Conservation (phyloP, 305 asterid species). For the Fraxinus latifolia region DNA sequence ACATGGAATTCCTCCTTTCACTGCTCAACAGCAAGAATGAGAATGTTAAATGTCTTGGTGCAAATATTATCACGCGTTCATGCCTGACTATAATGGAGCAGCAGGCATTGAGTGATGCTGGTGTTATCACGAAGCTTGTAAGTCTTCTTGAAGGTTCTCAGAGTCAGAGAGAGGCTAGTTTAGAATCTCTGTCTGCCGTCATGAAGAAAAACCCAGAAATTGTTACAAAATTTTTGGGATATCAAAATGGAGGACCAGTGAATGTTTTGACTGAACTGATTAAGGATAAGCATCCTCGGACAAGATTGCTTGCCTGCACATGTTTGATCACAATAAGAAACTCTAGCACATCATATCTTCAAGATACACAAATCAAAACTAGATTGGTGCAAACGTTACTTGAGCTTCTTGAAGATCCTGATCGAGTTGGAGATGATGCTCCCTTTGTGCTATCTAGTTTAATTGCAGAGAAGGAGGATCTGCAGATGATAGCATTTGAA, state of each 20-base stretch:
- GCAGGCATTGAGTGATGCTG: constrained; percentile 66
- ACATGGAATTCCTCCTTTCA: constrained; percentile 68
- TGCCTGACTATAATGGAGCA: constrained; percentile 69
- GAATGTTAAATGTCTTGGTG: constrained; percentile 85
- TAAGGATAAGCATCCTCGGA: constrained; percentile 73
- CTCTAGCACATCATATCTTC: constrained; percentile 48
- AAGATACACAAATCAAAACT: constrained; percentile 54
- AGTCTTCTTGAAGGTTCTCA: constrained; percentile 74
- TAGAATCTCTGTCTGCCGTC: constrained; percentile 76
- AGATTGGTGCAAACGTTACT: constrained; percentile 57
- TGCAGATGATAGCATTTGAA: constrained; percentile 75
- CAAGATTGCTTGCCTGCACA: constrained; percentile 78
- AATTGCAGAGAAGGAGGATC: constrained; percentile 68
- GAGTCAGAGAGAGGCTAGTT: constrained; percentile 80
- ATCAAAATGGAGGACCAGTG: constrained; percentile 69
- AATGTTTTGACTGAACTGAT: constrained; percentile 58
- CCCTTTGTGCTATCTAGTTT: constrained; percentile 75
- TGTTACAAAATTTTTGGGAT: constrained; percentile 56
- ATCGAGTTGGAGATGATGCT: constrained; percentile 94
- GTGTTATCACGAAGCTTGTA: constrained; percentile 63
- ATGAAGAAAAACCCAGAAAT: constrained; percentile 70
- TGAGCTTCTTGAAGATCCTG: constrained; percentile 85
- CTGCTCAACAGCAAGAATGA: constrained; percentile 69
- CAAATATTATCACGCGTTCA: constrained; percentile 79
- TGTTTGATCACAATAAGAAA: constrained; percentile 75